Evolutionary conservation across 164 flowering plant genomes (phyloP).

Genomic region (Dillenia turbinata): DNA sequence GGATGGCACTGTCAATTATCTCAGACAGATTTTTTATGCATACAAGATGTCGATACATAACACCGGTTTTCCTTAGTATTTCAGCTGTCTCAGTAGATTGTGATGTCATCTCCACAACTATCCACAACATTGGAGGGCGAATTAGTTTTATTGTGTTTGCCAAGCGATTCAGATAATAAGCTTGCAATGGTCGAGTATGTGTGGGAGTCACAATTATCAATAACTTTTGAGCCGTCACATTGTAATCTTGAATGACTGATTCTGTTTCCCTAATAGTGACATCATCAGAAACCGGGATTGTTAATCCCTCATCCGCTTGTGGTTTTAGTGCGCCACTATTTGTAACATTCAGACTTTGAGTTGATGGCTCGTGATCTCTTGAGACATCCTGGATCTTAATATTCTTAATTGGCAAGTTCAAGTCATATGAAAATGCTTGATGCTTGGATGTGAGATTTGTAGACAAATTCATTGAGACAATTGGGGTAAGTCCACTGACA

Average conservation of each 20-base stretch:
- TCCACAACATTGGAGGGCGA: slow-evolving; percentile 76
- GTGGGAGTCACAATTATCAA: slow-evolving; percentile 85
- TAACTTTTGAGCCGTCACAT: slow-evolving; percentile 36
- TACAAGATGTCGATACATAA: slow-evolving; percentile 86
- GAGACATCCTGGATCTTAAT: slow-evolving; percentile 8
- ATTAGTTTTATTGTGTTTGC: slow-evolving; percentile 62
- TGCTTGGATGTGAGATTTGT: slow-evolving; percentile 31
- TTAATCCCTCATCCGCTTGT: slow-evolving; percentile 6
- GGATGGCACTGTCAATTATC: slow-evolving; percentile 34
- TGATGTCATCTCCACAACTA: slow-evolving; percentile 76
- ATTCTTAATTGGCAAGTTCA: slow-evolving; percentile 21
- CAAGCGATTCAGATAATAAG: slow-evolving; percentile 70
- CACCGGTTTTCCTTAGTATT: slow-evolving; percentile 63
- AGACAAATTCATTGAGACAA: slow-evolving; percentile 41
- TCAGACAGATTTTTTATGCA: slow-evolving; percentile 57
- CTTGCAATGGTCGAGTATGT: slow-evolving; percentile 56
- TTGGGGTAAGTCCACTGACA: slow-evolving; percentile 61
- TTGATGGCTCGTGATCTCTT: slow-evolving; percentile 4
- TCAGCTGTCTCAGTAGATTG: slow-evolving; percentile 78
- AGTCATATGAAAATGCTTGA: slow-evolving; percentile 46
- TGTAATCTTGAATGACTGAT: slow-evolving; percentile 17
- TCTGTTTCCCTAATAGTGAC: slow-evolving; percentile 3
- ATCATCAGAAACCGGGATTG: slow-evolving; percentile 14
- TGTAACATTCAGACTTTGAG: slow-evolving; percentile 6
- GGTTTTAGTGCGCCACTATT: slow-evolving; percentile 14